Conservation (phyloP, 1,284 basidiomycete genomes). For the Jaminaea rosea region DNA sequence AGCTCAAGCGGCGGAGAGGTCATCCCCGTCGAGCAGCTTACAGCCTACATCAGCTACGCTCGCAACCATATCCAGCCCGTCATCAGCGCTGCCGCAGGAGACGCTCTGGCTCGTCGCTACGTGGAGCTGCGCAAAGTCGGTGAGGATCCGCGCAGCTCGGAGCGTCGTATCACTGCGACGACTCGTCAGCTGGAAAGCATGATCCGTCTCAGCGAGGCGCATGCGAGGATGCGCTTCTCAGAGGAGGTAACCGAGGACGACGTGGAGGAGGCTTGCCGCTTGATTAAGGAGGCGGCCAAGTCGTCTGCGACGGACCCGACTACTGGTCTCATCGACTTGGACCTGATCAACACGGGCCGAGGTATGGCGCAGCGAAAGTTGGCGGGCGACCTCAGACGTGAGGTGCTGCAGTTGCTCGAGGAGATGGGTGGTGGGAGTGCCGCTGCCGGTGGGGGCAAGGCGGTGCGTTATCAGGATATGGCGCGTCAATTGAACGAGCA, state of each 20-base stretch:
- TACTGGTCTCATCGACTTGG: conserved; percentile 92
- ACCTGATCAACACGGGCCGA: conserved; percentile 86
- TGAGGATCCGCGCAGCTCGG: conserved; percentile 67
- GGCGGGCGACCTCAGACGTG: conserved; percentile 37
- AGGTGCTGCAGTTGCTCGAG: conserved; percentile 36
- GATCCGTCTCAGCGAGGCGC: conserved; percentile 94
- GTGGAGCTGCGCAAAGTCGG: conserved; percentile 89
- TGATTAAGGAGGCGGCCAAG: conserved; percentile 91
- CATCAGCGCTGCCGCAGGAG: conserved; percentile 75
- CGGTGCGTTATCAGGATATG: conserved; percentile 38
- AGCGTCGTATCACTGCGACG: conserved; percentile 93
- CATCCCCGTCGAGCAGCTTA: conserved; percentile 75
- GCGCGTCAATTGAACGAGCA: conserved; percentile 37
- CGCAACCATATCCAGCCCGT: conserved; percentile 77
- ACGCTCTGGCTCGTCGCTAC: conserved; percentile 78
- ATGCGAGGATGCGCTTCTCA: conserved; percentile 88
- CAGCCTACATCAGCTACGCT: conserved; percentile 89
- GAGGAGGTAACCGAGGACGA: conserved; percentile 73
- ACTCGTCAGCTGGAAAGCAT: conserved; percentile 94
- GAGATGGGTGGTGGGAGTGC: conserved; percentile 17
- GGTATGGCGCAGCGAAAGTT: conserved; percentile 64
- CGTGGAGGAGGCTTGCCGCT: conserved; percentile 77
- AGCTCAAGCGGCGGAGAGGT: conserved; percentile 56
- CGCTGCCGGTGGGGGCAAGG: conserved; percentile 16
- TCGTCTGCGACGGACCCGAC: conserved; percentile 68